Conservation (phyloP, 768 basidiomycete genomes). For the Asterophora lycoperdoides region DNA sequence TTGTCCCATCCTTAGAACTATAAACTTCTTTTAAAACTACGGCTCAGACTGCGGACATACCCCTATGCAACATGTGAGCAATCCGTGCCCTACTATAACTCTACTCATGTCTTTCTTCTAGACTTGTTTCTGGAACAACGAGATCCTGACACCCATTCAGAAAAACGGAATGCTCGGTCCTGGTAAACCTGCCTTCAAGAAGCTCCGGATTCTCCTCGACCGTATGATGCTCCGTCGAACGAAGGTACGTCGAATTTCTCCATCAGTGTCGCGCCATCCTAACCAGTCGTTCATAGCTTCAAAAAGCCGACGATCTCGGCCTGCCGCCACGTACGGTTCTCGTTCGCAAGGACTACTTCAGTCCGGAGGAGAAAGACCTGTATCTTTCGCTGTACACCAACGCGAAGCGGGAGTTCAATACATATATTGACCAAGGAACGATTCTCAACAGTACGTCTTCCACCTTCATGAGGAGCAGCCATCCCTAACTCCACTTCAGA, state of each 20-base stretch:
- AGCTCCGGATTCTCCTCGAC: constrained; percentile 83
- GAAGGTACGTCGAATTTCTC: constrained; percentile 44
- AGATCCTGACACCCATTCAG: constrained; percentile 95
- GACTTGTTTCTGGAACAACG: constrained; percentile 97
- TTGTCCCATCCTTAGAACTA: constrained; percentile 1
- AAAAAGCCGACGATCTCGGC: constrained; percentile 95
- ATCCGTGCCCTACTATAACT: constrained; percentile 2
- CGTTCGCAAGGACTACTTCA: constrained; percentile 88
- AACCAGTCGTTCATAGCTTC: constrained; percentile 46
- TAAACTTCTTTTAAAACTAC: not conserved
- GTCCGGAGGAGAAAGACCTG: constrained; percentile 94
- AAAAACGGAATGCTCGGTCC: constrained; percentile 80
- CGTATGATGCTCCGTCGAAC: constrained; percentile 94
- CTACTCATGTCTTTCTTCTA: constrained; percentile 23
- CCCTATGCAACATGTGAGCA: constrained; percentile 75
- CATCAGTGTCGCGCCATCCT: not conserved
- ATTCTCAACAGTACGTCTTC: constrained; percentile 78
- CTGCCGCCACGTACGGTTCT: constrained; percentile 89
- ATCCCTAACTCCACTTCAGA: constrained; percentile 36
- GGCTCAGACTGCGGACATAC: constrained; percentile 72
- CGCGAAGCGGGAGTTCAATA: constrained; percentile 87
- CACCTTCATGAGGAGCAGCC: not conserved
- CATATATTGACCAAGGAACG: constrained; percentile 87
- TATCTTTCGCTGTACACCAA: constrained; percentile 90
- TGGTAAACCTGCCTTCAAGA: constrained; percentile 84